A percentile compares a stretch with the other conserved stretches of the same genome.
Conservation (phyloP, 768 basidiomycete species). For the Coprinopsis cinerea region DNA sequence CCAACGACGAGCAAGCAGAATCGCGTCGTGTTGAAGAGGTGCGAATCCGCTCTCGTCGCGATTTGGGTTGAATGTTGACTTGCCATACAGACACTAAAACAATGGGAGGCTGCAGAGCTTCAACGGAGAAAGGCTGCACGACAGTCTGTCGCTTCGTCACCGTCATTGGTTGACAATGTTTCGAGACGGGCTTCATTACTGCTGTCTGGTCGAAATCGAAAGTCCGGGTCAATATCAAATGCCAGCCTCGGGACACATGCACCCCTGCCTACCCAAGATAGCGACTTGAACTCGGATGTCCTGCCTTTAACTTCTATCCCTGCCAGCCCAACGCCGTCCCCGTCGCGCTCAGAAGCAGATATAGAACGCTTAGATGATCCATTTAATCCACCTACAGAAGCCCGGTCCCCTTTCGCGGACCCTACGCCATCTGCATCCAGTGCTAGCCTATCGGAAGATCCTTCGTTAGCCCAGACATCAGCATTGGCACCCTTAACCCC, state of each 20-base stretch:
- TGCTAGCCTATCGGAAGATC: not conserved
- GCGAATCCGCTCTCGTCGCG: not conserved
- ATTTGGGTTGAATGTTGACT: slow-evolving; percentile 8
- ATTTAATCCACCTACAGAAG: slow-evolving; percentile 1
- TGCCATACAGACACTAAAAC: slow-evolving; percentile 54
- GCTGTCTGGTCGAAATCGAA: slow-evolving; percentile 25
- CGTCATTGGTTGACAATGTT: slow-evolving; percentile 53
- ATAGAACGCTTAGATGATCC: slow-evolving; percentile 13
- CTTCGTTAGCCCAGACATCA: slow-evolving; percentile 3
- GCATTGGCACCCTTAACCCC: not conserved
- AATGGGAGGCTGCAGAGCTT: slow-evolving; percentile 75
- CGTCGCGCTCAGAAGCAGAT: slow-evolving; percentile 26
- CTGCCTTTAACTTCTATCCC: slow-evolving; percentile 52
- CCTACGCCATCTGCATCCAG: not conserved
- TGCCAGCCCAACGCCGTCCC: slow-evolving; percentile 33
- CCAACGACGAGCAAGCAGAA: slow-evolving; percentile 59
- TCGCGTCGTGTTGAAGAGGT: slow-evolving; percentile 72
- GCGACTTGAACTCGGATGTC: slow-evolving; percentile 39
- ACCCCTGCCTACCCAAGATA: slow-evolving; percentile 45
- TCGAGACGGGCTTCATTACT: slow-evolving; percentile 55
- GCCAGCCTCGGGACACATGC: slow-evolving; percentile 35
- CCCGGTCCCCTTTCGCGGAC: slow-evolving; percentile 8
- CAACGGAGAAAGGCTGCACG: slow-evolving; percentile 69
- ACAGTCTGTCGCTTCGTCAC: slow-evolving; percentile 34
- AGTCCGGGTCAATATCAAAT: slow-evolving; percentile 27